Percentiles rank a stretch among this genome's conserved stretches.
Conservation (phyloP, 371 early-diverging fungal species). For the Fennellomyces sp. region DNA sequence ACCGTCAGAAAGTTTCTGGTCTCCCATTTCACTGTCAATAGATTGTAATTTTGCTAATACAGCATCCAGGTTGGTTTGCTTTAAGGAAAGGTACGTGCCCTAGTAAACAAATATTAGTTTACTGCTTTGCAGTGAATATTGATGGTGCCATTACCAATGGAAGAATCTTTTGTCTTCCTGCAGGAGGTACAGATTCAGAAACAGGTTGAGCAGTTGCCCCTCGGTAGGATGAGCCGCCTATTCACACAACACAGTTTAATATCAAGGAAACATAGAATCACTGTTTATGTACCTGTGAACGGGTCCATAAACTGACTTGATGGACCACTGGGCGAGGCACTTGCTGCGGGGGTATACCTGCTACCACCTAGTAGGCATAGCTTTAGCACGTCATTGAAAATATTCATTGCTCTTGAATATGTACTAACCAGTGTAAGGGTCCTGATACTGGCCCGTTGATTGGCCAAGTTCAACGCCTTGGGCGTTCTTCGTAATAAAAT, state of each 20-base stretch:
- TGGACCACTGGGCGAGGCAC: slow-evolving; percentile 3
- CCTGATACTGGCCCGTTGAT: slow-evolving; percentile 45
- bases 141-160: slow-evolving; percentile 19
- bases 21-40: slow-evolving; percentile 52
- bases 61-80: slow-evolving; percentile 73
- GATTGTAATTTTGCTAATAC: slow-evolving; percentile 75
- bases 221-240: slow-evolving; percentile 11
- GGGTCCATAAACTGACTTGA: slow-evolving; percentile 34
- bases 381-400: slow-evolving; percentile 11
- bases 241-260: not conserved
- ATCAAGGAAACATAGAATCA: not conserved
- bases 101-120: slow-evolving; percentile 15
- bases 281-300: slow-evolving; percentile 58
- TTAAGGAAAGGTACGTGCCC: slow-evolving; percentile 63
- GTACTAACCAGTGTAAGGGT: slow-evolving; percentile 70
- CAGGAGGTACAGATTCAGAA: slow-evolving; percentile 16
- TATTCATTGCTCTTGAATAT: not conserved
- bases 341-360: slow-evolving; percentile 42
- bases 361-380: slow-evolving; percentile 55
- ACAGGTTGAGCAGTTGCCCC: slow-evolving; percentile 15
- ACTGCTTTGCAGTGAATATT: not conserved
- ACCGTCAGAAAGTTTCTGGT: slow-evolving; percentile 24
- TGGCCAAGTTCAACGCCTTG: slow-evolving; percentile 59
- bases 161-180: slow-evolving; percentile 23
- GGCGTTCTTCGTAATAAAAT: slow-evolving; percentile 92